Evolutionary conservation across 495 filamentous ascomycete species (phyloP), one percentile per base, ranked within the genome.

Genomic region (Polyplosphaeria fusca): DNA sequence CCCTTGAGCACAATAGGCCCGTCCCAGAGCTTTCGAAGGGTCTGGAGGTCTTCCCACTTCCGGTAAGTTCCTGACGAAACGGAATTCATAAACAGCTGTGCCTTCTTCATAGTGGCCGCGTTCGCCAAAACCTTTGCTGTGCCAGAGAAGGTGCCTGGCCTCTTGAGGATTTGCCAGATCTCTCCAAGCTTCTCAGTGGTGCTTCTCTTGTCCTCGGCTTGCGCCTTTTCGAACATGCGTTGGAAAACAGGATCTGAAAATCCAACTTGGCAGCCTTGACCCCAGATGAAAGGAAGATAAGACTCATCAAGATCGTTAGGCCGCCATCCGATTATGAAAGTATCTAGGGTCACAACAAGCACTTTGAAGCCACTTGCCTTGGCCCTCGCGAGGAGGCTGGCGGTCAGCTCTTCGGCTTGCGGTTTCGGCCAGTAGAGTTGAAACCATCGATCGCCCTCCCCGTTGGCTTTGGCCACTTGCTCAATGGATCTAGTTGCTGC

Each of bases 1-100:
- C 70, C 70, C 40, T 72, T 72, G 7, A 72, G 56, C 22, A 72
- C 60, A 26, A 72, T 69, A 2, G 70, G 70, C n/a, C 69, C 68
- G 37, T 69, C 62, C 69, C 69, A 71, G 39, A 69, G 35, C 56
- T 69, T 56, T 26, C 57, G 44, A 16, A 71, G 52, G 18, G 66
- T 60, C 42, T 61, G 30, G 0, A 70, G 32, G n/a, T 71, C 43
- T 7, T 67, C 54, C 68, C 68, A 70, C 12, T 66, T 61, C 12
- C 63, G 58, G 23, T 61, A 66, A 0, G 48, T 56, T 3, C 63
- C 63, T 14, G 58, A 61, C 5, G 47, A 38, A 13, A 62, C n/a
- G 19, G 48, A 13, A 16, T 30, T 32, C n/a, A 45, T 47, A 7
- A 44, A 61, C 12, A 55, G 30, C 45, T 46, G 37, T 37, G 63